Evolutionary conservation across 305 asterid genomes (phyloP).

Genomic region (Withania somnifera): DNA sequence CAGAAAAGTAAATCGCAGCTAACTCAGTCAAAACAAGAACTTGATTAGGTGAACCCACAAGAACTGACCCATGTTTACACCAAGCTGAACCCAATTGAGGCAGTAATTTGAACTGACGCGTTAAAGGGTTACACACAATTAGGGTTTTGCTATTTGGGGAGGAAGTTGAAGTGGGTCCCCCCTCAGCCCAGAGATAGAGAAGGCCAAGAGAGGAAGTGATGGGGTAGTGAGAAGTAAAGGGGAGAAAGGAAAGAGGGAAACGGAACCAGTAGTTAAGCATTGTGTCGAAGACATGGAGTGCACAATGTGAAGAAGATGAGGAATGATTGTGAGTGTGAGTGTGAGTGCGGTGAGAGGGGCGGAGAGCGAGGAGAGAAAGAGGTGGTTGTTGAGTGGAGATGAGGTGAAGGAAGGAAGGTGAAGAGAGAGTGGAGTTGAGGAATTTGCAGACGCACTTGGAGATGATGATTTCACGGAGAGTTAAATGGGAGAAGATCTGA

Average conservation of each 20-base stretch:
- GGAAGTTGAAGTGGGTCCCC: no score
- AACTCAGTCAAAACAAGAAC: constrained; percentile 87
- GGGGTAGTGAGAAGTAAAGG: constrained; percentile 72
- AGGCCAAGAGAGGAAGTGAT: constrained; percentile 74
- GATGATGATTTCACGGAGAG: constrained; percentile 62
- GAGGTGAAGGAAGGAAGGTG: constrained; percentile 54
- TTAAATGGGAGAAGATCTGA: constrained; percentile 64
- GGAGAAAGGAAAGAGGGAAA: constrained; percentile 76
- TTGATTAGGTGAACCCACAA: constrained; percentile 55
- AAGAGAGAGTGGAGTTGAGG: constrained; percentile 45
- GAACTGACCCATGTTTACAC: constrained; percentile 90
- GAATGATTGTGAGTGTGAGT: no score
- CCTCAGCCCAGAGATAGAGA: constrained; percentile 74
- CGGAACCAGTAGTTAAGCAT: constrained; percentile 45
- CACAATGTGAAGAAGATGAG: constrained; percentile 38
- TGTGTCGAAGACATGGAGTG: constrained; percentile 70
- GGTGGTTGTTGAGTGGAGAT: constrained; percentile 40
- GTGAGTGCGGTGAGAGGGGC: constrained; percentile 68
- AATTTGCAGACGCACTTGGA: constrained; percentile 63
- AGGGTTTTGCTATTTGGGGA: constrained; percentile 31
- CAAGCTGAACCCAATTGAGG: constrained; percentile 98
- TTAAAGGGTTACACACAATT: constrained; percentile 75
- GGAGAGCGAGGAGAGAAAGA: constrained; percentile 57
- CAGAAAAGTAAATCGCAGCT: constrained; percentile 63
- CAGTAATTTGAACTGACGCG: constrained; percentile 43